phyloP scores from a whole-genome alignment of 257 asterid species.

The Linaria vulgaris region DNA sequence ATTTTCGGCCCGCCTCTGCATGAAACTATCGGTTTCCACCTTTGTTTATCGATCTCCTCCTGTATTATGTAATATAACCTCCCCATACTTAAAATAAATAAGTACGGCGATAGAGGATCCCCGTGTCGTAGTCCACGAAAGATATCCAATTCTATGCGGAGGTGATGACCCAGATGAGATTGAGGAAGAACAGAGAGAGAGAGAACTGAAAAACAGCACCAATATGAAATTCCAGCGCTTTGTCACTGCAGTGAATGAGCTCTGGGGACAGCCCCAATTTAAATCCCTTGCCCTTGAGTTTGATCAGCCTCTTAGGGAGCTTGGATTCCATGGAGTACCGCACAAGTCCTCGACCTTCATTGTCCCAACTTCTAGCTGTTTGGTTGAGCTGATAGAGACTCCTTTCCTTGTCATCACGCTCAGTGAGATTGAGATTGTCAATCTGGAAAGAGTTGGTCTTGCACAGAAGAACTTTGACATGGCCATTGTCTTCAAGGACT shows the following conservation, averaged over 20 bases:
- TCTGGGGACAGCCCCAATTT: slow-evolving; percentile 64
- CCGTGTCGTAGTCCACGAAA: too few relatives aligned
- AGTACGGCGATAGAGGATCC: too few relatives aligned
- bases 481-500: slow-evolving; percentile 81
- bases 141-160: too few relatives aligned
- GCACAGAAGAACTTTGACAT: slow-evolving; percentile 82
- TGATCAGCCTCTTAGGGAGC: slow-evolving; percentile 74
- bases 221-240: slow-evolving; percentile 69
- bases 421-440: slow-evolving; percentile 69
- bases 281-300: slow-evolving; percentile 62
- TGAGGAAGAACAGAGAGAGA: slow-evolving; percentile 86
- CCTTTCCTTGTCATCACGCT: slow-evolving; percentile 65
- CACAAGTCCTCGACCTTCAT: slow-evolving; percentile 62
- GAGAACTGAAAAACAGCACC: slow-evolving; percentile 71
- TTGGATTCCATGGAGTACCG: slow-evolving; percentile 78
- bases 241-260: slow-evolving; percentile 66
- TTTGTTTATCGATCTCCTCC: too few relatives aligned
- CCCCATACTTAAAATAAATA: too few relatives aligned
- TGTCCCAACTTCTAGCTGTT: slow-evolving; percentile 69
- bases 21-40: too few relatives aligned
- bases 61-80: too few relatives aligned
- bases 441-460: slow-evolving; percentile 78
- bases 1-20: too few relatives aligned
- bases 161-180: slow-evolving; percentile 90
- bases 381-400: slow-evolving; percentile 73